Evolutionary conservation across 179 eudicot species (phyloP).

Genomic region (Gypsophila paniculata): DNA sequence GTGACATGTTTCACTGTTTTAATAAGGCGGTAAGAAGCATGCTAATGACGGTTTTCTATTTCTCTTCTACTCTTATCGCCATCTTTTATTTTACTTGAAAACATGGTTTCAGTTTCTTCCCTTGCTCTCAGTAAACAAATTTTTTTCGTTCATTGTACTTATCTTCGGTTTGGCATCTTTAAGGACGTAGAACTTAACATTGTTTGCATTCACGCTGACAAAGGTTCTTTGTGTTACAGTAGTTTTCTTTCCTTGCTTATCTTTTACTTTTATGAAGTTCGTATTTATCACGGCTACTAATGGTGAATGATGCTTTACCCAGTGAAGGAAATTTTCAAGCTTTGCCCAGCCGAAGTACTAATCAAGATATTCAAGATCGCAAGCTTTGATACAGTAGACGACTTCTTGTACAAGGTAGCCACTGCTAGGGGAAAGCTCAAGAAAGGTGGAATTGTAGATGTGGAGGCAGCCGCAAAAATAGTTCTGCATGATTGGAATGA

Average conservation of each 20-base stretch:
- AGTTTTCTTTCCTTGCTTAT: not conserved
- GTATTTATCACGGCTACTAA: not conserved
- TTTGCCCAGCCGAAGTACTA: constrained; percentile 68
- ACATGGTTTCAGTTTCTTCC: too few species aligned
- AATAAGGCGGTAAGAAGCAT: too few species aligned
- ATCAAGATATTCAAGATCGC: constrained; percentile 75
- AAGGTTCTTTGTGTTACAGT: not conserved
- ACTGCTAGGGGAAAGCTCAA: constrained; percentile 82
- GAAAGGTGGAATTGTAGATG: constrained; percentile 85
- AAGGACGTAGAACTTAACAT: not conserved
- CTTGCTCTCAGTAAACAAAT: too few species aligned
- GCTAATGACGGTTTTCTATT: too few species aligned
- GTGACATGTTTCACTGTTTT: not conserved
- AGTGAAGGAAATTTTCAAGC: constrained; percentile 90
- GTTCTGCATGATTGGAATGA: constrained; percentile 94
- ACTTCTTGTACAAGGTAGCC: constrained; percentile 81
- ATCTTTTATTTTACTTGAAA: too few species aligned
- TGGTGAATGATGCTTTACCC: constrained; percentile 15
- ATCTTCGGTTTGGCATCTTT: too few species aligned
- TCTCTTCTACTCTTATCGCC: too few species aligned
- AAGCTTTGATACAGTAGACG: constrained; percentile 75
- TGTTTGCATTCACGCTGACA: not conserved
- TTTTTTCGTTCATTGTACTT: too few species aligned
- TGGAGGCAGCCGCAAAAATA: constrained; percentile 84
- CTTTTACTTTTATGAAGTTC: not conserved